phyloP scores from a whole-genome alignment of 768 basidiomycete species.

The Boletus tomentosulus region DNA sequence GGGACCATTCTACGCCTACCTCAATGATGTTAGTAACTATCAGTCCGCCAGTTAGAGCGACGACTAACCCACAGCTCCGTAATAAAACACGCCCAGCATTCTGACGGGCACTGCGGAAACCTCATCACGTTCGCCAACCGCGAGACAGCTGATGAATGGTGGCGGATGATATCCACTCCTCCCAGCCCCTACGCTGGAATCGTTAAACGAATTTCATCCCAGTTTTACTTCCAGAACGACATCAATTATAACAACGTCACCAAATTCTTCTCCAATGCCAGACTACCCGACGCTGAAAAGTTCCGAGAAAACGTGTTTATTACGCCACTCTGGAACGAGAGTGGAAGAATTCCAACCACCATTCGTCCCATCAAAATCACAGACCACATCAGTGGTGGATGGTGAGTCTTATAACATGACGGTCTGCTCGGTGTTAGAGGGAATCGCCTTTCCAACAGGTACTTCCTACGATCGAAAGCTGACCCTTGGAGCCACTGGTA shows the following conservation, averaged over 20 bases:
- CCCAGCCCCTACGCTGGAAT: constrained; percentile 2
- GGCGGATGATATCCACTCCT: constrained; percentile 18
- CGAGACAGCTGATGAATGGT: constrained; percentile 23
- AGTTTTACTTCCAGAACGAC: constrained; percentile 1
- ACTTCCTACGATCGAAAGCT: not conserved
- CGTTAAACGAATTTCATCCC: not conserved
- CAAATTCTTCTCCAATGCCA: not conserved
- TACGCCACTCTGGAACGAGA: not conserved
- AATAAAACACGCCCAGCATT: not conserved
- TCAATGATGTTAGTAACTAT: not conserved
- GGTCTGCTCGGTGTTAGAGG: not conserved
- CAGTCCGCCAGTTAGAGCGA: not conserved
- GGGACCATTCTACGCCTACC: constrained; percentile 4
- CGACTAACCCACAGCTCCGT: not conserved
- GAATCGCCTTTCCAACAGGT: not conserved
- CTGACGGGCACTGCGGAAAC: not conserved
- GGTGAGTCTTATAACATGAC: not conserved
- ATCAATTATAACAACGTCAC: not conserved
- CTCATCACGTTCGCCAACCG: constrained; percentile 16
- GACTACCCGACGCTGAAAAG: not conserved
- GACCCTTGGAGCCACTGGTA: constrained; percentile 7
- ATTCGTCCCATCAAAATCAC: not conserved
- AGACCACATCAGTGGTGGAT: constrained; percentile 2
- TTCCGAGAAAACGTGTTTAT: not conserved
- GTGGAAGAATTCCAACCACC: not conserved